phyloP scores from a whole-genome alignment of 1,139 yeast species.

The Sugiyamaella neomexicana region DNA sequence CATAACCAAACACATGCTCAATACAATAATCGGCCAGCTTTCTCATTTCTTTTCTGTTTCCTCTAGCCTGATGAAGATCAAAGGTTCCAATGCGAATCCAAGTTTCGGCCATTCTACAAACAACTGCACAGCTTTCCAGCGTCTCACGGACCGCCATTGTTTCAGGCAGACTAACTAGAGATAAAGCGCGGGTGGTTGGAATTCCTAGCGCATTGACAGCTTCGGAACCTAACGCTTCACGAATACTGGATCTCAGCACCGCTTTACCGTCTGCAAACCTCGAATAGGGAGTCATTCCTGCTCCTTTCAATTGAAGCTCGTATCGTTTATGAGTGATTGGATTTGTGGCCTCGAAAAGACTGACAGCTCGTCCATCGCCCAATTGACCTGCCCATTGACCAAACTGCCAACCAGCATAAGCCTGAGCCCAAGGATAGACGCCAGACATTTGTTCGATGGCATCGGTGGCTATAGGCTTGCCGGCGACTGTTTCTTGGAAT shows the following conservation, averaged over 20 bases:
- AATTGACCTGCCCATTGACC: slow-evolving; percentile 96
- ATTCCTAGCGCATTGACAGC: slow-evolving; percentile 77
- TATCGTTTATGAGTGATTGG: slow-evolving; percentile 43
- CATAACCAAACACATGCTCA: slow-evolving; percentile 52
- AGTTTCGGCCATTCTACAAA: slow-evolving; percentile 76
- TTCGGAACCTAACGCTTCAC: slow-evolving; percentile 87
- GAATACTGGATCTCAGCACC: slow-evolving; percentile 77
- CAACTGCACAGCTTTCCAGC: slow-evolving; percentile 78
- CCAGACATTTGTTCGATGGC: slow-evolving; percentile 44
- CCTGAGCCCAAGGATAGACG: slow-evolving; percentile 81
- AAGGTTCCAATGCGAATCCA: slow-evolving; percentile 93
- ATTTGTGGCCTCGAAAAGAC: slow-evolving; percentile 66
- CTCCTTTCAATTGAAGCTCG: slow-evolving; percentile 85
- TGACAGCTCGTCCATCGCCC: slow-evolving; percentile 92
- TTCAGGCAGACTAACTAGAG: slow-evolving; percentile 68
- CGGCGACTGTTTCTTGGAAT: slow-evolving; percentile 62
- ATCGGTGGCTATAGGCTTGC: slow-evolving; percentile 36
- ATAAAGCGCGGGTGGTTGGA: slow-evolving; percentile 82
- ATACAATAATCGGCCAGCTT: slow-evolving; percentile 72
- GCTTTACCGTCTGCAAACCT: slow-evolving; percentile 98
- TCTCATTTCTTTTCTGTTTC: slow-evolving; percentile 63
- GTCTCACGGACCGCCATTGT: slow-evolving; percentile 74
- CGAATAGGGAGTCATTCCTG: slow-evolving; percentile 88
- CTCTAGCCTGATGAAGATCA: slow-evolving; percentile 75
- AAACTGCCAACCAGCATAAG: slow-evolving; percentile 96